Base-by-base conservation (phyloP, 331 rosid genomes). In the Quercus lobata region DNA sequence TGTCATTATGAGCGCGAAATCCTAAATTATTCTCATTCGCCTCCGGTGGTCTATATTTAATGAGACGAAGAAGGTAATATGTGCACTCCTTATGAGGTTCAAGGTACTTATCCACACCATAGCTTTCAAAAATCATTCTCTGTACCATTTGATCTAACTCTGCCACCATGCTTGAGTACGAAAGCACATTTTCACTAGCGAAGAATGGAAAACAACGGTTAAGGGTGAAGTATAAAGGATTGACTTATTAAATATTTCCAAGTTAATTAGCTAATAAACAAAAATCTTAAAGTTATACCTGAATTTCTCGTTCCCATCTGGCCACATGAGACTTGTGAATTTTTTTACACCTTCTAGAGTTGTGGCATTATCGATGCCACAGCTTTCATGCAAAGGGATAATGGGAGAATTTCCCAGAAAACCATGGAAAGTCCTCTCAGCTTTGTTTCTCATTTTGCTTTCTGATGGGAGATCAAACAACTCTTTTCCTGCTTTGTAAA, bases 351-450 rank as follows among this genome's bases (percentile, higher is more conserved):
- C 90, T 24, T 84, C 66, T 7, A 79, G 75, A n/a, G 86, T 75
- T 1, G 94, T 87, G 5, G 88, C 93, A 22, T 87, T 72, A 75
- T 88, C 94, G 46, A 93, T 88, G 3, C 98, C 98, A 76, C 89
- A 46, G 84, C 94, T 91, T 85, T 93, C 93, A 71, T 91, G 97
- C 54, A 91, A 92, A 73, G 98, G 98, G 55, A 93, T 27, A 4
- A 61, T 53, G 4, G 91, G 87, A 74, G 83, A 63, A 29, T 91
- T 85, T 10, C 97, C 94, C 19, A 91, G 93, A 41, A 90, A 91
- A 6, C 98, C 90, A 71, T 87, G 91, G 46, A 86, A 86, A 4
- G 95, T 92, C 79, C 74, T 77, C 30, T 90, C 97, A 35, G 86
- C 87, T 29, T 63, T 82, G 84, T 91, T 93, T 61, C 53, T 84